Base-by-base conservation (phyloP, 1,284 basidiomycete genomes). In the Boletellus dicymbophilus region DNA sequence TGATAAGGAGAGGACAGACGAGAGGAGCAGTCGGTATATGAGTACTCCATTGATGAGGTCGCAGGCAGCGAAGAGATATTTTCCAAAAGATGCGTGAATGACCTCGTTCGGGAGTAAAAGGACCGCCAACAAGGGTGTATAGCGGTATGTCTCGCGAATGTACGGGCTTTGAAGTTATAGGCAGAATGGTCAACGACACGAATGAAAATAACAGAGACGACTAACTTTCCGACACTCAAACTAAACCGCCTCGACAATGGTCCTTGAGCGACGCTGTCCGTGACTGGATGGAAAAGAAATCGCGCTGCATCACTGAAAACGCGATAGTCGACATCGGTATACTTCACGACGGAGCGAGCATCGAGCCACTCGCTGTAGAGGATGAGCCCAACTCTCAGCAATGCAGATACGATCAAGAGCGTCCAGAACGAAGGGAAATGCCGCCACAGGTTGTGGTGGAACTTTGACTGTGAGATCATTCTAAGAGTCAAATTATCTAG, bases 251-350 rank as follows among this genome's bases (percentile, higher is more conserved):
- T 56, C 18, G 77, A 77, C n/a, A 88, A 58, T 30, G 80, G 77
- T 8, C 92, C 92, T 57, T 78, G 74, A 9, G 89, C 90, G 25
- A 58, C 56, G 58, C 83, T 84, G 36, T 58, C 57, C 33, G 58
- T 69, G 15, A 70, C 69, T 26, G 83, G 78, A 37, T 77, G 61
- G 18, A 80, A 68, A 51, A 92, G 62, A 63, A 90, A 94, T 21
- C 74, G 73, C 4, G 93, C 84, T 5, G 95, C 97, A 67, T 98
- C 95, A 49, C 84, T 90, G 74, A 98, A 97, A 56, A 99, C 96
- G 37, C 85, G 81, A 70, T 98, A 99, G 73, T 99, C 97, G 51
- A 99, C 79, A 70, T 99, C 96, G 16, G 96, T 99, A 68, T 98
- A 99, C 66, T 95, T 95, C 27, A 98, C 81, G n/a, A 83, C 66